Base-by-base conservation (phyloP, 345 rosid genomes). In the Ceriops decandra region DNA sequence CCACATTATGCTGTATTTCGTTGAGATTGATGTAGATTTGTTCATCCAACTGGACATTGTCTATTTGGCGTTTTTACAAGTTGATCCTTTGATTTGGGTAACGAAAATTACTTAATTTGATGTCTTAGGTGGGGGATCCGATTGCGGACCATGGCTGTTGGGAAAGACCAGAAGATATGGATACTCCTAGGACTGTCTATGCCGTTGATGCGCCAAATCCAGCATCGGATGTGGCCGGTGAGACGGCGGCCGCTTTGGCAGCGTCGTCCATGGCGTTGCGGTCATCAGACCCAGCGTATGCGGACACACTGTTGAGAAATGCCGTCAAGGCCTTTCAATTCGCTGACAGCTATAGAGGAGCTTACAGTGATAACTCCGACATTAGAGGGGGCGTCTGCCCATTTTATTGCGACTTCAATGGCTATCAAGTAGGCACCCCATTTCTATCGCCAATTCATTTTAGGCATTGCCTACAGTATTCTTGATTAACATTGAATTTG, bases 91-190 rank as follows among this genome's bases (percentile, higher is more conserved):
- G 57, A 31, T 51, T 19, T 65, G 30, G 28, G 2, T 65, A 35
- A 15, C 24, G 5, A 1, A 20, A 10, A 2, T 6, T 2, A 9
- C 16, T 10, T 21, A 0, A 24, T 24, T 28, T 31, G 19, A 24
- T 27, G 8, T 33, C 6, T 16, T 49, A 95, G 99, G 99, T 95
- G 74, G 99, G 99, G 61, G 97, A 95, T 77, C 98, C 98, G 57
- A 77, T 58, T 16, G 74, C 28, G 19, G 99, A 95, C 81, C 99
- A 95, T 63, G 80, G 71, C 68, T 95, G 99, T 31, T 95, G 99
- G 99, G 99, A 95, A 74, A 79, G 99, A 35, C 96, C 99, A 1
- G 99, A 95, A 67, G 98, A 95, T 69, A 91, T 95, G 99, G 99
- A 95, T 74, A 91, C 98, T 1, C 72, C 85, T 2, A 78, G 99